These are phyloP conservation scores for Gossypium trilobum DNA, from an alignment of 441 rosid genomes.

Conservation along the genomic window DNA sequence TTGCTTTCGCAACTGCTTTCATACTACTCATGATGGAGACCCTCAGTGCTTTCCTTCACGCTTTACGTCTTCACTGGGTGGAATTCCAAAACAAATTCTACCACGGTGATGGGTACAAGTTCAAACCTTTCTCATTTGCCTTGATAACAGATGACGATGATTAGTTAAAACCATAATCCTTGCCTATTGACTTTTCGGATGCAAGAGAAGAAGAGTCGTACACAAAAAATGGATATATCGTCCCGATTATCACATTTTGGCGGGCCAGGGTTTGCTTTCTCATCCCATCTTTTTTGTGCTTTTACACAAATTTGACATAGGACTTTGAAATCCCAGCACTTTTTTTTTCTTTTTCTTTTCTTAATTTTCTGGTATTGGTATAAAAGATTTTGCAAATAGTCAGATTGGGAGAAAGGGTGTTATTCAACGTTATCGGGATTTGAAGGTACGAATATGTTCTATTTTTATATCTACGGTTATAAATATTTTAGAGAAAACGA, in stretches of 20 bases:
- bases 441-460: not conserved
- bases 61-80: slow-evolving; percentile 98
- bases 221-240: slow-evolving; percentile 4
- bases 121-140: slow-evolving; percentile 83
- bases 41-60: slow-evolving; percentile 92
- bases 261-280: slow-evolving; percentile 13
- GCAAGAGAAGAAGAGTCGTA: slow-evolving; percentile 19
- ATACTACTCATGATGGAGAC: slow-evolving; percentile 96
- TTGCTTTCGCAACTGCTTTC: slow-evolving; percentile 89
- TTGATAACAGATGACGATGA: slow-evolving; percentile 57
- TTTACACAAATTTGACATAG: slow-evolving; percentile 17
- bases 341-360: slow-evolving; percentile 4
- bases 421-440: not conserved
- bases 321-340: slow-evolving; percentile 21
- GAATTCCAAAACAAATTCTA: slow-evolving; percentile 92
- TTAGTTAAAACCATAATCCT: slow-evolving; percentile 24
- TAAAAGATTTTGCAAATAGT: slow-evolving; percentile 12
- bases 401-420: not conserved
- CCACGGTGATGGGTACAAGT: slow-evolving; percentile 93
- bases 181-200: slow-evolving; percentile 11
- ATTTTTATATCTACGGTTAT: not conserved
- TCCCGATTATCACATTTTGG: slow-evolving; percentile 1
- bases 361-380: slow-evolving; percentile 10
- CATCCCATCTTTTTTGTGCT: slow-evolving; percentile 8
- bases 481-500: not conserved